Conservation (phyloP, 2,329 filamentous ascomycete genomes). For the Botrytis medusae region DNA sequence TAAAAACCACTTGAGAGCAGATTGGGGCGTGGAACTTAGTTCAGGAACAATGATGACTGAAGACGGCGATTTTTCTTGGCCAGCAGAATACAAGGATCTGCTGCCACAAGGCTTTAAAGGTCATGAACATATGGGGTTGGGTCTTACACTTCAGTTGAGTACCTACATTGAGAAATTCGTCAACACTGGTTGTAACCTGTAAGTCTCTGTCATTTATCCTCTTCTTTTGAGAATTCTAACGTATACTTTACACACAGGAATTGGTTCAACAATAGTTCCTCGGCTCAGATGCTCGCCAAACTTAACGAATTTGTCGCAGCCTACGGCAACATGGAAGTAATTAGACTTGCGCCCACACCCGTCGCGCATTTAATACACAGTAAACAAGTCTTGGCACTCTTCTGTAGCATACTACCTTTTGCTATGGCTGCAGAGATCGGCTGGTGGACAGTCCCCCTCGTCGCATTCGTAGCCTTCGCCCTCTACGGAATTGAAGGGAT, state of each 20-base stretch:
- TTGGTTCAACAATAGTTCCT: conserved; percentile 61
- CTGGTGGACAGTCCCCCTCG: conserved; percentile 61
- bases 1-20: conserved; percentile 63
- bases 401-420: conserved; percentile 60
- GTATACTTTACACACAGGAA: conserved; percentile 39
- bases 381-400: conserved; percentile 62
- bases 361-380: conserved; percentile 66
- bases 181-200: conserved; percentile 50
- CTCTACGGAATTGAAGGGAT: conserved; percentile 54
- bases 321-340: conserved; percentile 65
- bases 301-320: conserved; percentile 57
- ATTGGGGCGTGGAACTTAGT: conserved; percentile 53
- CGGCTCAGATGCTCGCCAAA: conserved; percentile 57
- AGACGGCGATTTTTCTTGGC: conserved; percentile 39
- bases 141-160: conserved; percentile 59
- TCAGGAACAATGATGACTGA: conserved; percentile 37
- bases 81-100: conserved; percentile 51
- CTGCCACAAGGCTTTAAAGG: conserved; percentile 51
- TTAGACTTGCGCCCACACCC: conserved; percentile 62
- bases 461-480: conserved; percentile 61
- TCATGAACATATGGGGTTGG: conserved; percentile 58
- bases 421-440: conserved; percentile 62
- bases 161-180: conserved; percentile 62
- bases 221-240: not conserved
- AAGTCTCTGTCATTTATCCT: conserved; percentile 15